Evolutionary conservation across 345 rosid species (phyloP), one percentile per base, ranked within the genome.

Genomic region (Sonneratia caseolaris): DNA sequence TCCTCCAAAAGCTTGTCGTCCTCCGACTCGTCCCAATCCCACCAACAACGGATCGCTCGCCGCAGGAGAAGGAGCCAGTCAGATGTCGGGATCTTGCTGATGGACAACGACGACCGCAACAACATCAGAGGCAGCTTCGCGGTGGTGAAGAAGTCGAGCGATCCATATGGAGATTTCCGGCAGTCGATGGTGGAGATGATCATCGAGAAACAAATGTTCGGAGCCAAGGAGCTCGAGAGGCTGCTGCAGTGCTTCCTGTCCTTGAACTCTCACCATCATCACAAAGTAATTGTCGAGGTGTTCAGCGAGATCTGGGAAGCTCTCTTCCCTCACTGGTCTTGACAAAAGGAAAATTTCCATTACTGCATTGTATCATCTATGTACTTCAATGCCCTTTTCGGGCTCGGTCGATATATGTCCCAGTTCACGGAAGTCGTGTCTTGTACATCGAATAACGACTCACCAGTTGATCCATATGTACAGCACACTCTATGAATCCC

Each of bases 131-230:
- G 80, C 68, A 91, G 97, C 83, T 86, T 87, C 37, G 98, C 96
- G 0, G 91, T 93, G 70, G 97, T 88, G 83, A 91, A 89, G 88
- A 82, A 85, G 67, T 91, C 97, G 0, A 76, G 84, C 10, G 87
- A 87, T 64, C 97, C 97, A 2, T 83, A 81, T 66, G 86, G 82
- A 19, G 97, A 91, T 76, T 91, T 91, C 64, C 82, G 86, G 79
- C 81, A 76, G 64, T 91, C 96, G 21, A 89, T 87, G 97, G 85
- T 86, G 81, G 95, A 91, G 86, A 91, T 91, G 97, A 91, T 91
- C 9, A 69, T 87, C 59, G 97, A 87, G 83, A 89, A 82, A 76
- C 86, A 87, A 79, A 82, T 91, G 73, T 89, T 87, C 71, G 80
- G 78, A 35, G 81, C 83, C 4, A 80, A 74, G 73, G 93, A 86